Percentiles rank a stretch among this genome's conserved stretches.
These are phyloP conservation scores for Mimosa bimucronata DNA, from an alignment of 306 rosid genomes.

Conservation along the genomic window DNA sequence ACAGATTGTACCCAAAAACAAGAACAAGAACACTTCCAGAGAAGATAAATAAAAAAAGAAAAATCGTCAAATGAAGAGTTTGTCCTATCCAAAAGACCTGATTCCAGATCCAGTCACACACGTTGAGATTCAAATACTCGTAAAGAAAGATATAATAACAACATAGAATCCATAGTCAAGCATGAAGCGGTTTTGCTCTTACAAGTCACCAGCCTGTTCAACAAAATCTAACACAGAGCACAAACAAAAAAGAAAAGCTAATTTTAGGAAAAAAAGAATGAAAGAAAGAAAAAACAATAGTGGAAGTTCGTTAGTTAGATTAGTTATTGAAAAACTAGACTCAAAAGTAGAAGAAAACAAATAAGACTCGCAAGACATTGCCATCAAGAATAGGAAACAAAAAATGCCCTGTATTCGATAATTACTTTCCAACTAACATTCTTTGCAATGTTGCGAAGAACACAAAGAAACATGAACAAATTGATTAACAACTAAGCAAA, in stretches of 20 bases:
- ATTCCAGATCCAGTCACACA: constrained; percentile 37
- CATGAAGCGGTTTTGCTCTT: constrained; percentile 39
- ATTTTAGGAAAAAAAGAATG: background rate
- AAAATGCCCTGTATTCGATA: background rate
- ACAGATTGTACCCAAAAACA: constrained; percentile 33
- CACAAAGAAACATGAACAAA: background rate
- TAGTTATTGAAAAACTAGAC: constrained; percentile 25
- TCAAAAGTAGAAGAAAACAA: constrained; percentile 5
- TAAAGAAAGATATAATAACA: constrained; percentile 29
- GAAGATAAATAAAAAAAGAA: background rate
- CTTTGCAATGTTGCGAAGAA: background rate
- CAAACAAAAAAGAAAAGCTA: constrained; percentile 38
- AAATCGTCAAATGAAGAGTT: constrained; percentile 4
- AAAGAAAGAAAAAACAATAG: background rate
- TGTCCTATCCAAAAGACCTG: constrained; percentile 27
- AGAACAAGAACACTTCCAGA: constrained; percentile 24
- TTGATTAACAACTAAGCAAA: constrained; percentile 19
- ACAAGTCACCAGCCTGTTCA: constrained; percentile 43
- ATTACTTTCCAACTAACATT: background rate
- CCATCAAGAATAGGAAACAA: constrained; percentile 4
- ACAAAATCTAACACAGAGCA: constrained; percentile 46
- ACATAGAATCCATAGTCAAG: constrained; percentile 11
- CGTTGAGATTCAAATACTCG: constrained; percentile 29
- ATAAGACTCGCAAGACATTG: constrained; percentile 20
- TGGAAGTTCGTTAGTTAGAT: constrained; percentile 33